A percentile compares a stretch with the other conserved stretches of the same genome.
Conservation (phyloP, 2,329 filamentous ascomycete genomes). For the Aspergillus ruber region DNA sequence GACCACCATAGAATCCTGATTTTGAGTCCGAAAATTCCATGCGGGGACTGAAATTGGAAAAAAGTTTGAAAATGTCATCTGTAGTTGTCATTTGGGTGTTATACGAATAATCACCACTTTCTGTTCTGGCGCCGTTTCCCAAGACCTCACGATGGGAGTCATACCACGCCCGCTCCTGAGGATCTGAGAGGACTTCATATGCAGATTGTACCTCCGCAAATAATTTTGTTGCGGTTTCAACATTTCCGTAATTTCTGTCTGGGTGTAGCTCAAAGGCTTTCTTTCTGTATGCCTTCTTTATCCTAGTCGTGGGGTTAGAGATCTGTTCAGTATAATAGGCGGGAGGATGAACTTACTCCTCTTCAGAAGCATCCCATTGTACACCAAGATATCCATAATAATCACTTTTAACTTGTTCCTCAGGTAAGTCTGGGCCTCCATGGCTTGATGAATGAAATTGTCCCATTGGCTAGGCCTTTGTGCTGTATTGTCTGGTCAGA, state of each 20-base stretch:
- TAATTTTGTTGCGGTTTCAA: conserved; percentile 71
- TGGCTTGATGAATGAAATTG: conserved; percentile 37
- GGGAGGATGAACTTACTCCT: conserved; percentile 58
- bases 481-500: background rate
- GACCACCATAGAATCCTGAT: conserved; percentile 75
- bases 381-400: conserved; percentile 75
- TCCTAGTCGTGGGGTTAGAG: conserved; percentile 43
- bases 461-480: conserved; percentile 27
- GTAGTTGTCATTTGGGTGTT: conserved; percentile 72
- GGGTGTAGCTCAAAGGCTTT: conserved; percentile 93
- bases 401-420: conserved; percentile 26
- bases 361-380: conserved; percentile 65
- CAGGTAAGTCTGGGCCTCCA: conserved; percentile 13
- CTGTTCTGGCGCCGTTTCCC: conserved; percentile 49
- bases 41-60: conserved; percentile 70
- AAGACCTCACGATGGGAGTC: conserved; percentile 88
- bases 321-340: conserved; percentile 2
- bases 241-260: conserved; percentile 84
- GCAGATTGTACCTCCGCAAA: conserved; percentile 92
- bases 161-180: conserved; percentile 95
- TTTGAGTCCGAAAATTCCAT: conserved; percentile 75
- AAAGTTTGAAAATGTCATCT: conserved; percentile 69
- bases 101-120: conserved; percentile 53
- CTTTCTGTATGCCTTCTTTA: conserved; percentile 85
- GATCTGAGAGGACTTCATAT: conserved; percentile 92